Percentiles rank a stretch among this genome's conserved stretches.
Evolutionary conservation across 164 flowering plant genomes (phyloP).

Genomic region (Houttuynia cordata): DNA sequence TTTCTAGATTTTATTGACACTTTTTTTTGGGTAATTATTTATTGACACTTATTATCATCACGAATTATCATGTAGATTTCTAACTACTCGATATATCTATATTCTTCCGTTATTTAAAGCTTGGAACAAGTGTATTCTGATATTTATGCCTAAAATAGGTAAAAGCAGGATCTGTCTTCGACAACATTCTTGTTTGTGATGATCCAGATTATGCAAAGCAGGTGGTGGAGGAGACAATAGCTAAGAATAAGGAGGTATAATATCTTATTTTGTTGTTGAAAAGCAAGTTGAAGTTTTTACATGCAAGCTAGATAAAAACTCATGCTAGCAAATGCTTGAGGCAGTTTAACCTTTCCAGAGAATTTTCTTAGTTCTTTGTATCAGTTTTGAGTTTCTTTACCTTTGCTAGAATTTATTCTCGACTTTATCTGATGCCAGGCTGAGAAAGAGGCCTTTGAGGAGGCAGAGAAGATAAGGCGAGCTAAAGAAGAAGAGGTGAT

Average conservation of each 20-base stretch:
- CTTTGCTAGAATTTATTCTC: too few relatives aligned
- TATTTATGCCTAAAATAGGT: constrained; percentile 32
- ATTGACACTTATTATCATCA: too few relatives aligned
- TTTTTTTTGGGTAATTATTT: too few relatives aligned
- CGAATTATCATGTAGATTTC: too few relatives aligned
- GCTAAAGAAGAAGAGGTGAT: constrained; percentile 70
- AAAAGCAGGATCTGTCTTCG: constrained; percentile 69
- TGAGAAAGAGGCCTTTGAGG: constrained; percentile 77
- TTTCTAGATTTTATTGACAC: too few relatives aligned
- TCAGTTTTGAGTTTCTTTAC: neutral
- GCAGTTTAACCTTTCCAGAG: too few relatives aligned
- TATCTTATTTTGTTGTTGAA: neutral
- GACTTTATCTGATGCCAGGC: constrained; percentile 22
- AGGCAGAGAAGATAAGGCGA: constrained; percentile 65
- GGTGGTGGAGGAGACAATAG: constrained; percentile 37
- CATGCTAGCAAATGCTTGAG: too few relatives aligned
- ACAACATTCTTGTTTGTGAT: constrained; percentile 69
- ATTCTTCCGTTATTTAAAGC: too few relatives aligned
- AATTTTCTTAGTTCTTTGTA: too few relatives aligned
- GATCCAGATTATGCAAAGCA: constrained; percentile 54
- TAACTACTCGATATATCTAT: too few relatives aligned
- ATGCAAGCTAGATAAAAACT: neutral
- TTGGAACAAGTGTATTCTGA: constrained; percentile 1
- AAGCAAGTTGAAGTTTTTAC: neutral
- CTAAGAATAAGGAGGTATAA: constrained; percentile 34